Evolutionary conservation across 2,329 filamentous ascomycete genomes (phyloP).

Genomic region (Fusarium buxicola): DNA sequence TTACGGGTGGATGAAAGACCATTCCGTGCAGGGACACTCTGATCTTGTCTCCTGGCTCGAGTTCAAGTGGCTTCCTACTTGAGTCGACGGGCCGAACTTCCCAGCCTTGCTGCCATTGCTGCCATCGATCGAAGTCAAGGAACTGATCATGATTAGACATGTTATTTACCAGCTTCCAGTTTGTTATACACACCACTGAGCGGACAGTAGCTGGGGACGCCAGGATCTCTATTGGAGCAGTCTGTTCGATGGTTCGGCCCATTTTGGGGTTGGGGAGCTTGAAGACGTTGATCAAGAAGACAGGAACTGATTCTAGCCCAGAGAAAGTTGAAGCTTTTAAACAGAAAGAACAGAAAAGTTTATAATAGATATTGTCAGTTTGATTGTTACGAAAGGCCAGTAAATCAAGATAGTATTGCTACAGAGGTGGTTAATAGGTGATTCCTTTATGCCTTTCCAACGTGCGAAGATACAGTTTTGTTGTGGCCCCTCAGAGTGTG

Average conservation of each 20-base stretch:
- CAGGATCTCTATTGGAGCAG: slow-evolving; percentile 18
- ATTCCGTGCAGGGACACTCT: slow-evolving; percentile 26
- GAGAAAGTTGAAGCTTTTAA: too few relatives aligned
- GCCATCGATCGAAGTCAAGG: slow-evolving; percentile 26
- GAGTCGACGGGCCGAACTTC: slow-evolving; percentile 7
- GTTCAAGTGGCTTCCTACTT: slow-evolving; percentile 4
- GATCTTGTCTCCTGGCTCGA: slow-evolving; percentile 16
- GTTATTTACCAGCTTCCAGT: rapidly evolving
- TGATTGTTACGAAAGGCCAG: too few relatives aligned
- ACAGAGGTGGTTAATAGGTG: too few relatives aligned
- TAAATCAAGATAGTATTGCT: too few relatives aligned
- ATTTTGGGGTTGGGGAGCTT: too few relatives aligned
- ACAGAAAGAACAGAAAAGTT: too few relatives aligned
- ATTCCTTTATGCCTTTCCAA: too few relatives aligned
- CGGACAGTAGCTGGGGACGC: slow-evolving; percentile 26
- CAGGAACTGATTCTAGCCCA: too few relatives aligned
- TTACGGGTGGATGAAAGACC: slow-evolving; percentile 16
- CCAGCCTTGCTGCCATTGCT: slow-evolving; percentile 34
- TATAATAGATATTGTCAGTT: too few relatives aligned
- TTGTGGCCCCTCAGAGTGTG: background rate
- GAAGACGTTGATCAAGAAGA: too few relatives aligned
- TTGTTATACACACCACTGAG: slow-evolving; percentile 13
- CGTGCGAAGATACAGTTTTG: too few relatives aligned
- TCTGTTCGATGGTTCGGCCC: too few relatives aligned
- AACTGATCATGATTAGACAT: slow-evolving; percentile 20